Evolutionary conservation across 768 basidiomycete genomes (phyloP).

Genomic region (Collybia sordida): DNA sequence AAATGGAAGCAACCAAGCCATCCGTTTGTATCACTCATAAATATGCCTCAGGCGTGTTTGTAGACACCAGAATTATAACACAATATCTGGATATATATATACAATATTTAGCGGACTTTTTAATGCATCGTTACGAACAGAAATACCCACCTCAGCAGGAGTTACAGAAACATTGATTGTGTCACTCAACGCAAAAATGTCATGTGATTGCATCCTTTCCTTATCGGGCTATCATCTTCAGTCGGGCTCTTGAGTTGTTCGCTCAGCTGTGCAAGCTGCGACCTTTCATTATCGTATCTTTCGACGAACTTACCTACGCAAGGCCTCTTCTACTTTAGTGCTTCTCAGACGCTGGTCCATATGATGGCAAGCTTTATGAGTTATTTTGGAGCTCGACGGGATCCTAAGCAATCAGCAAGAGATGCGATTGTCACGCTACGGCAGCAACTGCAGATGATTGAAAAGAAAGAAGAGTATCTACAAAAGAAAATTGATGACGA

Average conservation of each 20-base stretch:
- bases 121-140: neutral
- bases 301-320: slow-evolving; percentile 9
- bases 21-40: neutral
- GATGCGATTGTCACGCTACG: slow-evolving; percentile 93
- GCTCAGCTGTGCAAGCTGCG: slow-evolving; percentile 9
- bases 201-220: slow-evolving; percentile 21
- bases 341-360: slow-evolving; percentile 7
- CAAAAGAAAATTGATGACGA: slow-evolving; percentile 98
- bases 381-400: slow-evolving; percentile 83
- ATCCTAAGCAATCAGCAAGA: slow-evolving; percentile 81
- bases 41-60: neutral
- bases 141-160: neutral
- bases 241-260: no score
- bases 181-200: no score
- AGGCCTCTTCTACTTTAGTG: slow-evolving; percentile 6
- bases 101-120: neutral
- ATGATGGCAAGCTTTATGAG: slow-evolving; percentile 84
- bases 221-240: slow-evolving; percentile 36
- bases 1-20: neutral
- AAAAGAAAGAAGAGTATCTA: slow-evolving; percentile 98
- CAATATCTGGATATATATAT: slow-evolving; percentile 1
- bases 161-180: neutral
- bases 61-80: neutral
- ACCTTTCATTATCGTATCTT: slow-evolving; percentile 6
- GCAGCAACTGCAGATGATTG: slow-evolving; percentile 93